A percentile compares a stretch with the other conserved stretches of the same genome.
phyloP scores from a whole-genome alignment of 441 rosid genomes.

The Euphorbia schlechtendalii region DNA sequence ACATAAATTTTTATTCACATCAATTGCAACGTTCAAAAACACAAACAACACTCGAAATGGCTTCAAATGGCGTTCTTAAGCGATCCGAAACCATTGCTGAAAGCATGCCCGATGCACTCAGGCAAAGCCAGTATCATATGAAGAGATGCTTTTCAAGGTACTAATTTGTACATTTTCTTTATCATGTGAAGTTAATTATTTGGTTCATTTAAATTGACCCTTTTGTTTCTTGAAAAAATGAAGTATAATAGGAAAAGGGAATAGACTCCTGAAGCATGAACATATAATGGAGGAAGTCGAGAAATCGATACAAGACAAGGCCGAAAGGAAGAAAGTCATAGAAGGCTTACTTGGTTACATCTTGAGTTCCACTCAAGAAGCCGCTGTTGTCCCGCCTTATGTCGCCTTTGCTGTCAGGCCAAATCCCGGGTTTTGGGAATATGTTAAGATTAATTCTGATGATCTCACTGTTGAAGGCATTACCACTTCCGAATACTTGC shows the following conservation, averaged over 20 bases:
- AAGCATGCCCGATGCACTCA: conserved; percentile 46
- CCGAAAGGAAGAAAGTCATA: conserved; percentile 28
- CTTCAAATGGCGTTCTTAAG: conserved; percentile 22
- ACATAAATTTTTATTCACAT: not conserved
- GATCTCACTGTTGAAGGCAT: conserved; percentile 55
- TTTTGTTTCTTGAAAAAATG: not conserved
- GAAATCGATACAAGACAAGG: too few species aligned
- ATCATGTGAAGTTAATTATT: not conserved
- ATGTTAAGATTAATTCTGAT: conserved; percentile 59
- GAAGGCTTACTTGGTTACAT: conserved; percentile 82
- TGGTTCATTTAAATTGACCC: not conserved
- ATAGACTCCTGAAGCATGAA: conserved; percentile 52
- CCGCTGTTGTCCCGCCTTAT: conserved; percentile 70
- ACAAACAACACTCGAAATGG: too few species aligned
- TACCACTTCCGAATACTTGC: conserved; percentile 51
- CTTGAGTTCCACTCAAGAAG: conserved; percentile 72
- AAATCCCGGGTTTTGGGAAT: conserved; percentile 84
- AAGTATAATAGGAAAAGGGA: conserved; percentile 57
- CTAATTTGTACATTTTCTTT: not conserved
- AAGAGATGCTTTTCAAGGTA: conserved; percentile 45
- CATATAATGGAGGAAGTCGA: too few species aligned
- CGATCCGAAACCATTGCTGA: conserved; percentile 38
- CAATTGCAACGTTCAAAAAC: not conserved
- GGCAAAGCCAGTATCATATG: conserved; percentile 38
- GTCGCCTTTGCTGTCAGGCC: conserved; percentile 80